These are phyloP conservation scores for Lactifluus subvellereus DNA, from an alignment of 768 basidiomycete genomes.

Conservation along the genomic window DNA sequence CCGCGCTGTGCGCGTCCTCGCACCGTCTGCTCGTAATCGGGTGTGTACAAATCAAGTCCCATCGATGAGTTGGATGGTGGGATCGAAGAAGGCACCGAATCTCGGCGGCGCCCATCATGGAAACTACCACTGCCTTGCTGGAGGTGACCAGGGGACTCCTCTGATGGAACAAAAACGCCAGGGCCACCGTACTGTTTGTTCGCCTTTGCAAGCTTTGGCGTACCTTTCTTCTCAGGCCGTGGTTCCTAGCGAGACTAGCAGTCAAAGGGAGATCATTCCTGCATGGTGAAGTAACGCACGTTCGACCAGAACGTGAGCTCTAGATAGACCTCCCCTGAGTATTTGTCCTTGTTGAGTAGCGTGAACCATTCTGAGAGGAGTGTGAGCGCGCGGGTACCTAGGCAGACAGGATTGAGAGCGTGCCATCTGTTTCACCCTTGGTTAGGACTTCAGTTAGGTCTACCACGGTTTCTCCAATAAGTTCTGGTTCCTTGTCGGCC, in stretches of 20 bases:
- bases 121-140: conserved; percentile 32
- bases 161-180: conserved; percentile 59
- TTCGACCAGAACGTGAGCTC: conserved; percentile 98
- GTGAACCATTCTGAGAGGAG: conserved; percentile 84
- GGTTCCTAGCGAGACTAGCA: conserved; percentile 50
- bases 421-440: conserved; percentile 96
- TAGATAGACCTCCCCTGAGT: conserved; percentile 91
- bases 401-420: conserved; percentile 28
- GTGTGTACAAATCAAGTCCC: conserved; percentile 62
- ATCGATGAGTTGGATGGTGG: conserved; percentile 57
- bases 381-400: conserved; percentile 17
- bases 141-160: conserved; percentile 19
- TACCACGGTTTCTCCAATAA: conserved; percentile 88
- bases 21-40: conserved; percentile 60
- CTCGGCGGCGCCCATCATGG: conserved; percentile 39
- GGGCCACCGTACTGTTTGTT: conserved; percentile 71
- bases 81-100: conserved; percentile 56
- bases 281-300: conserved; percentile 42
- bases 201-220: conserved; percentile 43
- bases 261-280: not conserved
- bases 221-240: conserved; percentile 63
- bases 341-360: conserved; percentile 83
- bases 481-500: conserved; percentile 92
- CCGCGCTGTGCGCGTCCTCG: conserved; percentile 26
- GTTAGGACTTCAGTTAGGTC: conserved; percentile 87